These are phyloP conservation scores for Aureobasidium zeae DNA, from an alignment of 2,329 filamentous ascomycete species.

Conservation along the genomic window DNA sequence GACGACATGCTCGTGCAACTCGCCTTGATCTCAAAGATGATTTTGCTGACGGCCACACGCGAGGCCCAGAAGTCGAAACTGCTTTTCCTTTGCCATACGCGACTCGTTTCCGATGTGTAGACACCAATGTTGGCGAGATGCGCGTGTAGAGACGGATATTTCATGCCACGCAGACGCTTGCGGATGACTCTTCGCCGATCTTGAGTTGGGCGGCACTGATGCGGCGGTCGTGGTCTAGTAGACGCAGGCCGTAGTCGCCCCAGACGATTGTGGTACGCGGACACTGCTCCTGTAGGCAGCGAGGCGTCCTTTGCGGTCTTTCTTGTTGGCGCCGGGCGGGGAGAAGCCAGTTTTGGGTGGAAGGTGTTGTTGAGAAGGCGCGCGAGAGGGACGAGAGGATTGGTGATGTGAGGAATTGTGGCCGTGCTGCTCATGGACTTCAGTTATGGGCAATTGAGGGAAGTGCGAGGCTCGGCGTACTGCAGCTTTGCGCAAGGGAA, in stretches of 20 bases:
- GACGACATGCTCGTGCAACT: constrained; percentile 88
- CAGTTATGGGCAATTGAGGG: constrained; percentile 1
- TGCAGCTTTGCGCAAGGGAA: constrained; percentile 4
- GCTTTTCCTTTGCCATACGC: constrained; percentile 97
- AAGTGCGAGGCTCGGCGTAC: constrained; percentile 17
- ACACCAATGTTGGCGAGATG: constrained; percentile 90
- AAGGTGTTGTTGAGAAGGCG: constrained; percentile 63
- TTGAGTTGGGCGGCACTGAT: constrained; percentile 81
- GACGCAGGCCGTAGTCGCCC: constrained; percentile 91
- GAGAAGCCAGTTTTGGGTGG: constrained; percentile 68
- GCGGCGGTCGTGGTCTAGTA: constrained; percentile 86
- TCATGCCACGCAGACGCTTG: constrained; percentile 75
- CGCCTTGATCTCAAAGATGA: constrained; percentile 85
- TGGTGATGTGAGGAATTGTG: constrained; percentile 19
- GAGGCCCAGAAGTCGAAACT: constrained; percentile 95
- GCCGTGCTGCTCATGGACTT: constrained; percentile 4
- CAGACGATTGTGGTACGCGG: constrained; percentile 88
- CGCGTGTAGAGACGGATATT: constrained; percentile 85
- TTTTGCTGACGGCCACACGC: constrained; percentile 79
- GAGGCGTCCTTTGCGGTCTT: constrained; percentile 81
- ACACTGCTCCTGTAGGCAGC: constrained; percentile 79
- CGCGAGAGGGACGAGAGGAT: constrained; percentile 42
- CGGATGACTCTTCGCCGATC: constrained; percentile 93
- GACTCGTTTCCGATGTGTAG: constrained; percentile 91
- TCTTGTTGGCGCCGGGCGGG: constrained; percentile 72